Evolutionary conservation across 1,139 yeast genomes (phyloP).

Genomic region (Wickerhamiella pararugosa): DNA sequence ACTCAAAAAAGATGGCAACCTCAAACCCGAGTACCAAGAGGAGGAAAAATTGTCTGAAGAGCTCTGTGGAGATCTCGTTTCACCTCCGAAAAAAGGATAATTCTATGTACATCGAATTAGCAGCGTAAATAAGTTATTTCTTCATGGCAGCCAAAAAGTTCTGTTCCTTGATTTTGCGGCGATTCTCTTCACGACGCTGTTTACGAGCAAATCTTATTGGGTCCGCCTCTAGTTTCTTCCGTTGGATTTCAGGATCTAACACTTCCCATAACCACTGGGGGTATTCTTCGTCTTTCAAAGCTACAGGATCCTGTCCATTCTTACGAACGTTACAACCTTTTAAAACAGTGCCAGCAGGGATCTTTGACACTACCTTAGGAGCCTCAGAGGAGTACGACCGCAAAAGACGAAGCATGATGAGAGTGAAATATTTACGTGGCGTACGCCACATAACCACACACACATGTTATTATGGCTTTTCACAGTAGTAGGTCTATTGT

Average conservation of each 20-base stretch:
- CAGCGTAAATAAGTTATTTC: slow-evolving; percentile 5
- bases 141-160: slow-evolving; percentile 40
- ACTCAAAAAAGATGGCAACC: slow-evolving; percentile 49
- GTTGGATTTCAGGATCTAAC: slow-evolving; percentile 46
- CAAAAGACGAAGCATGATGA: slow-evolving; percentile 1
- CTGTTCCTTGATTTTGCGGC: slow-evolving; percentile 56
- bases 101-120: slow-evolving; percentile 3
- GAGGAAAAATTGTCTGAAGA: slow-evolving; percentile 10
- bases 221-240: slow-evolving; percentile 40
- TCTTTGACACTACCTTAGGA: slow-evolving; percentile 27
- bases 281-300: slow-evolving; percentile 73
- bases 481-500: slow-evolving; percentile 33
- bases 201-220: slow-evolving; percentile 56
- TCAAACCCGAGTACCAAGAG: slow-evolving; percentile 23
- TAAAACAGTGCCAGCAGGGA: slow-evolving; percentile 64
- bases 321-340: slow-evolving; percentile 61
- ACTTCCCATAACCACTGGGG: slow-evolving; percentile 95
- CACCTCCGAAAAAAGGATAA: slow-evolving; percentile 2
- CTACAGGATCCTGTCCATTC: slow-evolving; percentile 77
- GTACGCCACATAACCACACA: neutral
- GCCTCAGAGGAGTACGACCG: neutral
- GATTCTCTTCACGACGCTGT: slow-evolving; percentile 51
- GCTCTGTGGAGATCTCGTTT: slow-evolving; percentile 10
- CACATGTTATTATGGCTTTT: neutral
- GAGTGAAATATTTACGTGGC: neutral